These are phyloP conservation scores for Cutaneotrichosporon curvatum DNA, from an alignment of 1,284 basidiomycete species.

Conservation along the genomic window DNA sequence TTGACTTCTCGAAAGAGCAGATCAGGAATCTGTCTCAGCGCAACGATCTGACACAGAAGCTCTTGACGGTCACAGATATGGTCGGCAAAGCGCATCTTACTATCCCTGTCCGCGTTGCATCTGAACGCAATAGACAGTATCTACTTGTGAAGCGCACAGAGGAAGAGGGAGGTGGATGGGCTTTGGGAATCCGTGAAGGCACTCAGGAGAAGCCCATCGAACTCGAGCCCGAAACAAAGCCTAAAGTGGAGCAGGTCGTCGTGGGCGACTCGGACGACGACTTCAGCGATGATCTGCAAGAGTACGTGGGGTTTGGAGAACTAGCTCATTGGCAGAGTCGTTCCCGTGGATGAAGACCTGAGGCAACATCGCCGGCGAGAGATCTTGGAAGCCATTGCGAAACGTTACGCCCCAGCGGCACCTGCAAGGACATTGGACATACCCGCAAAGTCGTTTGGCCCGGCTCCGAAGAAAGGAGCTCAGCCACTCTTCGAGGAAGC, in stretches of 20 bases:
- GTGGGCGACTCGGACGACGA: constrained; percentile 30
- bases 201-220: constrained; percentile 77
- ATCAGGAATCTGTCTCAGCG: constrained; percentile 83
- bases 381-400: constrained; percentile 59
- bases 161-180: constrained; percentile 79
- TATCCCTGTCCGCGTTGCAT: constrained; percentile 87
- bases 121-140: constrained; percentile 89
- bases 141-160: constrained; percentile 80
- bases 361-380: constrained; percentile 59
- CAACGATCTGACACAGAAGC: constrained; percentile 87
- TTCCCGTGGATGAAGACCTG: constrained; percentile 56
- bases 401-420: constrained; percentile 51
- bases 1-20: constrained; percentile 94
- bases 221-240: constrained; percentile 48
- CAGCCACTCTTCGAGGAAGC: constrained; percentile 56
- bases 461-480: constrained; percentile 21
- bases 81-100: constrained; percentile 78
- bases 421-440: neutral
- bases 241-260: constrained; percentile 10
- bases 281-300: constrained; percentile 10
- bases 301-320: neutral
- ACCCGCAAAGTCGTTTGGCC: neutral
- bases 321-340: constrained; percentile 11
- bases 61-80: constrained; percentile 87
- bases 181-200: constrained; percentile 76